Evolutionary conservation across 805 yeast species (phyloP).

Genomic region (Candida xiaguanensis): DNA sequence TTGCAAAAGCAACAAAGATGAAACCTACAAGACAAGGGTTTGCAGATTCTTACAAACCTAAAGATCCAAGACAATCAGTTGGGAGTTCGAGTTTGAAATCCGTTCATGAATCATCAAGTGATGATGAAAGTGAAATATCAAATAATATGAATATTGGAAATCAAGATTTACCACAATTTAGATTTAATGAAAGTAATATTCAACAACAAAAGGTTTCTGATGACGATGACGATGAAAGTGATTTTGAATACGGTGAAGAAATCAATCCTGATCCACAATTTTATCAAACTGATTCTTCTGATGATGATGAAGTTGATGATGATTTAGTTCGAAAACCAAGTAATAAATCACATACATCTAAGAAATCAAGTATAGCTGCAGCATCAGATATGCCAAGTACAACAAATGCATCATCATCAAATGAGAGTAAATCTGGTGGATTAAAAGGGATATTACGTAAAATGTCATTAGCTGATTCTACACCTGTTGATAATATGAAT

Average conservation of each 20-base stretch:
- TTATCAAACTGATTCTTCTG: conserved; percentile 9
- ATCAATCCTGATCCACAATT: conserved; percentile 4
- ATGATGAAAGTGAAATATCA: conserved; percentile 12
- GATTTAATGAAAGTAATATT: neutral
- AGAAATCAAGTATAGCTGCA: neutral
- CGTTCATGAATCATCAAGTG: conserved; percentile 1
- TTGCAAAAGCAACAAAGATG: conserved; percentile 9
- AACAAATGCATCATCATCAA: neutral
- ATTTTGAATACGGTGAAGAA: conserved; percentile 3
- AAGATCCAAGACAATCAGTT: conserved; percentile 7
- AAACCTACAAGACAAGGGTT: conserved; percentile 6
- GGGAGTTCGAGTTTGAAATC: neutral
- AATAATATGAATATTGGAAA: neutral
- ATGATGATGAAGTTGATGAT: conserved; percentile 5
- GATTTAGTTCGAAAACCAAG: neutral
- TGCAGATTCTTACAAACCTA: conserved; percentile 9
- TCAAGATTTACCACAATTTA: conserved; percentile 2
- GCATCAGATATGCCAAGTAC: neutral
- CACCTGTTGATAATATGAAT: conserved; percentile 12
- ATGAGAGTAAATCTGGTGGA: conserved; percentile 10
- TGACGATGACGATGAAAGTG: conserved; percentile 8
- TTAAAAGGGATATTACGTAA: conserved; percentile 31
- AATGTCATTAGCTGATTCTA: conserved; percentile 32
- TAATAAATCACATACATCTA: neutral
- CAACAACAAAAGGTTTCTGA: conserved; percentile 1